phyloP scores from a whole-genome alignment of 2,329 filamentous ascomycete species.

The Botryotinia narcissicola region DNA sequence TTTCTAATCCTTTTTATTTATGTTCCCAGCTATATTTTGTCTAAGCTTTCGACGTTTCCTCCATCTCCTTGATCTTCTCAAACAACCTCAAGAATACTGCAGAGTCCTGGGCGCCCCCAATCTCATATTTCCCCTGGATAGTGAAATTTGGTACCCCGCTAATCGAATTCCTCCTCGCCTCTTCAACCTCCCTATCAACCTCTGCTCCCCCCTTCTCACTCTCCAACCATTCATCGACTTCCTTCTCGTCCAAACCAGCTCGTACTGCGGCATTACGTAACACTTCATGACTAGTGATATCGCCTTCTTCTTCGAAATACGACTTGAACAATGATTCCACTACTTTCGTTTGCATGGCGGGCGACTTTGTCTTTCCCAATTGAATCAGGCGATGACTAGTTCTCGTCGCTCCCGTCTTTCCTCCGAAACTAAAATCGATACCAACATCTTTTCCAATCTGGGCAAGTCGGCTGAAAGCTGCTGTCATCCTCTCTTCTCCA shows the following conservation, averaged over 20 bases:
- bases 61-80: constrained; percentile 47
- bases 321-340: constrained; percentile 62
- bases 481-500: constrained; percentile 56
- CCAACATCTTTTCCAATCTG: constrained; percentile 62
- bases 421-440: constrained; percentile 70
- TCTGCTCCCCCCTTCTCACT: constrained; percentile 52
- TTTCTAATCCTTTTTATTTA: not conserved
- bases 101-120: constrained; percentile 71
- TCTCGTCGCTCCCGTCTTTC: constrained; percentile 71
- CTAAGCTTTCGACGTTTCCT: constrained; percentile 29
- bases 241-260: constrained; percentile 52
- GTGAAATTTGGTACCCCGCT: constrained; percentile 73
- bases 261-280: constrained; percentile 52
- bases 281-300: constrained; percentile 58
- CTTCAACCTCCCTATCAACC: constrained; percentile 37
- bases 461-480: constrained; percentile 57
- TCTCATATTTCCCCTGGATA: constrained; percentile 63
- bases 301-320: constrained; percentile 64
- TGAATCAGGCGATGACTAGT: constrained; percentile 77
- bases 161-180: constrained; percentile 49
- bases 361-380: constrained; percentile 56
- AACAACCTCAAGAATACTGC: constrained; percentile 65
- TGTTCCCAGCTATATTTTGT: not conserved
- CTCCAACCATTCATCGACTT: constrained; percentile 54
- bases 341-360: constrained; percentile 56